These are phyloP conservation scores for Sporobolus alterniflorus DNA, from an alignment of 202 grass and related monocot species.

Conservation along the genomic window DNA sequence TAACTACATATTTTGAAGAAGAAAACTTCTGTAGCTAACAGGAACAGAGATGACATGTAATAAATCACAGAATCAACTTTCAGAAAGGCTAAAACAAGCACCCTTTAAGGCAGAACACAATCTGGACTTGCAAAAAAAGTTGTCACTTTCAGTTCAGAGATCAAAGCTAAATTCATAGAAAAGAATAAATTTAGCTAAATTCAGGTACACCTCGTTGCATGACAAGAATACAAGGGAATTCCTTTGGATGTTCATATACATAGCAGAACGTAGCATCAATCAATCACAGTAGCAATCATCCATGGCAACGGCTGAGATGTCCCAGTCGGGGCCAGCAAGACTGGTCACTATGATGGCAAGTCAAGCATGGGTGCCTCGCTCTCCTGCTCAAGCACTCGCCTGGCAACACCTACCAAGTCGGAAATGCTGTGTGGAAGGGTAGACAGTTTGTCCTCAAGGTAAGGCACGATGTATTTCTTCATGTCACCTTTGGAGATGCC, in stretches of 20 bases:
- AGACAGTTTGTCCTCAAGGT: slow-evolving; percentile 41
- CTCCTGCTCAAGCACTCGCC: slow-evolving; percentile 5
- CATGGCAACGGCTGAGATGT: not conserved
- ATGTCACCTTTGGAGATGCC: slow-evolving; percentile 79
- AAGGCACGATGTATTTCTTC: slow-evolving; percentile 84
- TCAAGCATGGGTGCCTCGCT: not conserved
- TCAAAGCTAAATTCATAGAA: not conserved
- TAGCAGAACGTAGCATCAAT: not conserved
- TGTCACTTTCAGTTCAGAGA: not conserved
- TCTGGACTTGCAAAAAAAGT: not conserved
- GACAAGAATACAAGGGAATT: not conserved
- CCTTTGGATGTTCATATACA: not conserved
- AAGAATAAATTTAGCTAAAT: not conserved
- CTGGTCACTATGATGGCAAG: not conserved
- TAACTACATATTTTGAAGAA: too few species aligned
- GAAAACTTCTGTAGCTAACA: not conserved
- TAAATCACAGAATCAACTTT: not conserved
- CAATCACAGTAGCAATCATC: not conserved
- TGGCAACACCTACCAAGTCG: not conserved
- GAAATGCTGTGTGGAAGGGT: not conserved
- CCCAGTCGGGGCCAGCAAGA: not conserved
- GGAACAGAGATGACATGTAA: not conserved
- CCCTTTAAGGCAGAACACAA: too few species aligned
- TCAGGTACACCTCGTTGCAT: not conserved
- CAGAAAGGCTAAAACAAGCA: not conserved